These are phyloP conservation scores for Xylaria nigripes DNA, from an alignment of 495 filamentous ascomycete species.

Conservation along the genomic window DNA sequence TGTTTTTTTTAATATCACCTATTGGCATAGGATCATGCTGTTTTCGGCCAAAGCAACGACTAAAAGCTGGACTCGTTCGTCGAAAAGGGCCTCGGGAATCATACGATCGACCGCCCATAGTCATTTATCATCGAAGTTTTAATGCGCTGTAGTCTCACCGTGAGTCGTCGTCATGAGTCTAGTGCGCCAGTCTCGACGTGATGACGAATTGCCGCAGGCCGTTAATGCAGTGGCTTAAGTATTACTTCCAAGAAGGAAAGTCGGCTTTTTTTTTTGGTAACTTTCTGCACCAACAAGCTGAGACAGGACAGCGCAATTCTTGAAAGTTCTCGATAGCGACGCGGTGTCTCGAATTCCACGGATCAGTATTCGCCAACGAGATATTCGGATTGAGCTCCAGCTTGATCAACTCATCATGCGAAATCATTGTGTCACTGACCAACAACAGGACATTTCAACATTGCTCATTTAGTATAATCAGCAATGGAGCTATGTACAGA, in stretches of 20 bases:
- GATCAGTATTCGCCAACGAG: slow-evolving; percentile 40
- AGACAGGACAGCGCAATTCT: slow-evolving; percentile 48
- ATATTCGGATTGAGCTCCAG: slow-evolving; percentile 38
- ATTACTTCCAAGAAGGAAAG: no score
- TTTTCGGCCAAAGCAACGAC: no score
- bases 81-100: no score
- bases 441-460: background rate
- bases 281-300: slow-evolving; percentile 41
- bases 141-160: slow-evolving; percentile 45
- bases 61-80: no score
- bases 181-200: no score
- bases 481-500: slow-evolving; percentile 23
- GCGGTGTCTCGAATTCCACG: slow-evolving; percentile 41
- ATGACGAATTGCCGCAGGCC: slow-evolving; percentile 42
- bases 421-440: slow-evolving; percentile 46
- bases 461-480: background rate
- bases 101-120: no score
- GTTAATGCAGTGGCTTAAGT: no score
- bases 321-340: slow-evolving; percentile 50
- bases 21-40: no score
- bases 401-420: slow-evolving; percentile 37
- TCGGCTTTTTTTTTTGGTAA: no score
- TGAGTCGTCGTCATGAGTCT: no score
- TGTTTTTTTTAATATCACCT: no score
- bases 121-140: slow-evolving; percentile 41